phyloP scores from a whole-genome alignment of 2,329 filamentous ascomycete genomes.

The Colletotrichum tamarilloi region DNA sequence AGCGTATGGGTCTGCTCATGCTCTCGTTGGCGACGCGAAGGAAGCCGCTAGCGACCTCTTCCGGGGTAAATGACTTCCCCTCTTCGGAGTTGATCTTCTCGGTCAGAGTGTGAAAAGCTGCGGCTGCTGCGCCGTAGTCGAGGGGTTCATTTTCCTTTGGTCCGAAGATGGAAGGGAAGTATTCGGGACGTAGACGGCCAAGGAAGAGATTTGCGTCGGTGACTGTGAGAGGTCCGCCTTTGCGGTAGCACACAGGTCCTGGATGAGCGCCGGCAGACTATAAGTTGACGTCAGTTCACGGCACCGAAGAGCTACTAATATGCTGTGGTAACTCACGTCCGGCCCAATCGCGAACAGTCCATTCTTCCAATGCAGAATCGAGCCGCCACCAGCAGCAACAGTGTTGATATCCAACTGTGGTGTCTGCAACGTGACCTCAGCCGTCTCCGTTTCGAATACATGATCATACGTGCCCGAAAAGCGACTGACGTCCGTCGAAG shows the following conservation, averaged over 20 bases:
- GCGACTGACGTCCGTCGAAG: neutral
- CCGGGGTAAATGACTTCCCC: constrained; percentile 75
- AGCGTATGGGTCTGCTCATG: constrained; percentile 90
- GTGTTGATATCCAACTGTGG: neutral
- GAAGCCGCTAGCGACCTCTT: constrained; percentile 90
- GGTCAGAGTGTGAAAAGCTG: constrained; percentile 56
- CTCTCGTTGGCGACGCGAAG: constrained; percentile 92
- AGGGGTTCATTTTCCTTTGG: neutral
- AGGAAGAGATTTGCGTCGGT: constrained; percentile 91
- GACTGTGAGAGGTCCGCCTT: constrained; percentile 83
- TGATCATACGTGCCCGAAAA: neutral
- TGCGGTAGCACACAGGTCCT: constrained; percentile 62
- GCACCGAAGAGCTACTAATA: neutral
- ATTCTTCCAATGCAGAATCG: neutral
- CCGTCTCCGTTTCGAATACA: neutral
- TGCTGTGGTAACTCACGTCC: neutral
- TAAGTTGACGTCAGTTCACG: neutral
- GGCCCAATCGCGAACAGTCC: neutral
- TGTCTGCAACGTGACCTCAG: neutral
- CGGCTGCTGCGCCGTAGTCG: too few relatives aligned
- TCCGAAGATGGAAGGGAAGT: neutral
- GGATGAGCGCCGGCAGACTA: constrained; percentile 19
- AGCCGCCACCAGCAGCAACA: neutral
- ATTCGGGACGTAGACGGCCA: constrained; percentile 61
- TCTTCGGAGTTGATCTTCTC: constrained; percentile 82